Evolutionary conservation across 2,329 filamentous ascomycete genomes (phyloP), one percentile per base, ranked within the genome.

Genomic region (Xylaria sp.): DNA sequence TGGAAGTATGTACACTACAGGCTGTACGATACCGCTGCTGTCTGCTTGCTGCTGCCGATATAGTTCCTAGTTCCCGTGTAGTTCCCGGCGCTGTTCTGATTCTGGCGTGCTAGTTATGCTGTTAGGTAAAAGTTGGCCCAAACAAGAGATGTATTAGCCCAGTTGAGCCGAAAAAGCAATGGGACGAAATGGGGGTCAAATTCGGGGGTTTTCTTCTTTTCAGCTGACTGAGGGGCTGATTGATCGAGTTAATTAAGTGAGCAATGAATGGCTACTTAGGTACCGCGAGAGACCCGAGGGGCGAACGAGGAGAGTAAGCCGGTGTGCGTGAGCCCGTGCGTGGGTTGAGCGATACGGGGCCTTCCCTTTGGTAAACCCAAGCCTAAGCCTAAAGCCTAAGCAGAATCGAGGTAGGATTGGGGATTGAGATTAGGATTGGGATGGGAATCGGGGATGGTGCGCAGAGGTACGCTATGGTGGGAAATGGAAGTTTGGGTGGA

Each of bases 221-320:
- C 66, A 66, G 63, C 66, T 68, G 43, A 55, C 15, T 45, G 64
- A 63, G 67, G 59, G 67, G 63, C 55, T 66, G 63, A 60, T 59
- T 4, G 52, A 12, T 23, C 8, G 30, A 48, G 28, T 52, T 48
- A 46, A 58, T 46, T 45, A 32, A 58, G n/a, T 65, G 41, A 46
- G 25, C 48, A 53, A 30, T 28, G 59, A 50, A 20, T 20, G 25
- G 32, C 15, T 45, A 20, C n/a, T n/a, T n/a, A n/a, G n/a, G n/a
- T n/a, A n/a, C n/a, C n/a, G n/a, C n/a, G 25, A 65, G 34, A 64
- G 34, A 39, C 52, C 23, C 52, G 46, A 45, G 45, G 45, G 6
- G 41, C 20, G 28, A 57, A 43, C 55, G 20, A 34, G 39, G 23
- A 28, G 43, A 48, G 39, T 53, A 46, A 55, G 53, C n/a, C 39